A percentile compares a stretch with the other conserved stretches of the same genome.
Evolutionary conservation across 2,329 filamentous ascomycete genomes (phyloP).

Genomic region (Botrytis hyacinthi): DNA sequence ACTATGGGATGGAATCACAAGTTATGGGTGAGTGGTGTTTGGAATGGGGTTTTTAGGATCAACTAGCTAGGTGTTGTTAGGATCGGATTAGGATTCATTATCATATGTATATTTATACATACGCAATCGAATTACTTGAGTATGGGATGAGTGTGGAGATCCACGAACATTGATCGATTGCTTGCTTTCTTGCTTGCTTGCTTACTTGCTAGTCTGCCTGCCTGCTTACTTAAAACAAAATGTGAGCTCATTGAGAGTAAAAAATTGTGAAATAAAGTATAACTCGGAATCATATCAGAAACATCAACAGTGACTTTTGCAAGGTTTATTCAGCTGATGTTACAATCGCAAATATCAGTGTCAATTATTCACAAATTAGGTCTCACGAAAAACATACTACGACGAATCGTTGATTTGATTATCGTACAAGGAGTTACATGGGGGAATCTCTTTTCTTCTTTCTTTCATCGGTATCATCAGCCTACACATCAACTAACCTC

Average conservation of each 20-base stretch:
- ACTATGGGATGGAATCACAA: not conserved
- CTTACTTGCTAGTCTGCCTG: too few relatives aligned
- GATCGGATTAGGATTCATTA: not conserved
- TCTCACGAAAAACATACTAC: not conserved
- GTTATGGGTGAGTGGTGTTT: constrained; percentile 21
- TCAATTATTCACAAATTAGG: not conserved
- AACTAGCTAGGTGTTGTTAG: not conserved
- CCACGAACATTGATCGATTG: not conserved
- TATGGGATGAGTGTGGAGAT: not conserved
- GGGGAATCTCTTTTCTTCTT: constrained; percentile 29
- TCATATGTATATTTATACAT: not conserved
- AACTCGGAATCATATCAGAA: not conserved
- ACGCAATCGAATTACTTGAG: not conserved
- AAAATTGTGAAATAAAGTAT: not conserved
- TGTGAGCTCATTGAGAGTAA: not conserved
- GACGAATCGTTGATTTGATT: constrained; percentile 9
- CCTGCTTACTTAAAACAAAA: not conserved
- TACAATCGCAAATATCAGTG: not conserved
- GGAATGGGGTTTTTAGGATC: not conserved
- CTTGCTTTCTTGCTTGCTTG: not conserved
- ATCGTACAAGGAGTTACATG: constrained; percentile 27
- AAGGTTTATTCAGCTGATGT: not conserved
- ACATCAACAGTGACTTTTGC: not conserved
- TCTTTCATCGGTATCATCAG: constrained; percentile 23
- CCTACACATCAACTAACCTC: constrained; percentile 14